phyloP scores from a whole-genome alignment of 148 eudicot species.

The Persicaria tinctoria region DNA sequence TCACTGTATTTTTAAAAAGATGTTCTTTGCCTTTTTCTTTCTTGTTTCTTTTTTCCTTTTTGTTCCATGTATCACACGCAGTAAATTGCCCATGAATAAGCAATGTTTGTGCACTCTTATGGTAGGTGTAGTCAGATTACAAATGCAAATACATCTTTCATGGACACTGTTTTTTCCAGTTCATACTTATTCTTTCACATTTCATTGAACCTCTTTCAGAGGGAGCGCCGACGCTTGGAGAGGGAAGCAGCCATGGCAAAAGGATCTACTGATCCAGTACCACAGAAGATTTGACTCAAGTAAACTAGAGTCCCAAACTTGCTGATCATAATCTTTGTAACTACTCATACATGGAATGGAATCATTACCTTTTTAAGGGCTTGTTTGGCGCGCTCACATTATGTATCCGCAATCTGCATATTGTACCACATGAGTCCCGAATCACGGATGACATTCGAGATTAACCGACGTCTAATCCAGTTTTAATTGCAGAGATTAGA shows the following conservation, averaged over 20 bases:
- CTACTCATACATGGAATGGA: too few relatives aligned
- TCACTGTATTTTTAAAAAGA: not conserved
- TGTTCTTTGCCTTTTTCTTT: not conserved
- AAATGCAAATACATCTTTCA: too few relatives aligned
- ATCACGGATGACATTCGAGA: too few relatives aligned
- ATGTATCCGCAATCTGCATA: too few relatives aligned
- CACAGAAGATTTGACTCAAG: not conserved
- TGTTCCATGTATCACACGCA: not conserved
- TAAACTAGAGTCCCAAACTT: not conserved
- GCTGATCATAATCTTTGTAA: not conserved
- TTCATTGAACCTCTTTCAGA: not conserved
- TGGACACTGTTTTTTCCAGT: too few relatives aligned
- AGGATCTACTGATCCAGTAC: not conserved
- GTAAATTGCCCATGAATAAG: not conserved
- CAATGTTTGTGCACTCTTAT: not conserved
- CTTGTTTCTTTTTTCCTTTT: not conserved
- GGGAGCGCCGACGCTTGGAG: conserved; percentile 4
- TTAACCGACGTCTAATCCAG: not conserved
- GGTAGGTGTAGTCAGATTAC: too few relatives aligned
- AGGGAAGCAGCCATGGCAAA: not conserved
- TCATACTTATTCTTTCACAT: not conserved
- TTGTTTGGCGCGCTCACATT: too few relatives aligned
- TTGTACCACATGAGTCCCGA: too few relatives aligned
- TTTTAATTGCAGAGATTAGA: not conserved
- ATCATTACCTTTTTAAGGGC: too few relatives aligned